Conservation (phyloP, 1,139 yeast genomes). For the Suhomyces yuchorum region DNA sequence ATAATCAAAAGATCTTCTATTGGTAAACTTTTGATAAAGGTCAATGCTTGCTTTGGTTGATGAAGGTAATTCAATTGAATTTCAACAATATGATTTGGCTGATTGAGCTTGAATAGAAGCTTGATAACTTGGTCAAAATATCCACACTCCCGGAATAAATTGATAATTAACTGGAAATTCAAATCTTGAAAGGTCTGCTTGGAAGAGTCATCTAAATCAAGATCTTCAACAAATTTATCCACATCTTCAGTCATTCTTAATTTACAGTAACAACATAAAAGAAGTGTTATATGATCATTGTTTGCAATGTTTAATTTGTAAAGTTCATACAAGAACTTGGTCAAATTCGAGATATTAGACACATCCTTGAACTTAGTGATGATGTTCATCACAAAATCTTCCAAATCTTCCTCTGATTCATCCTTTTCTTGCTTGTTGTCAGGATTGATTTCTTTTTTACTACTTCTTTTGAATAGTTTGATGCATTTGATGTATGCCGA, state of each 20-base stretch:
- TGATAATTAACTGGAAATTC: constrained; percentile 71
- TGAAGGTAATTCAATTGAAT: constrained; percentile 70
- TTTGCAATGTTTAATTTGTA: constrained; percentile 56
- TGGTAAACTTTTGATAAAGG: constrained; percentile 67
- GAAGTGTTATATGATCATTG: constrained; percentile 77
- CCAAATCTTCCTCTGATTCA: constrained; percentile 38
- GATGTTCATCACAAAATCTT: constrained; percentile 70
- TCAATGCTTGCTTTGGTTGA: constrained; percentile 63
- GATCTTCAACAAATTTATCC: constrained; percentile 55
- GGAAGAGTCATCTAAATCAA: constrained; percentile 28
- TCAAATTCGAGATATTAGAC: constrained; percentile 68
- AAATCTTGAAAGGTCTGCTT: constrained; percentile 40
- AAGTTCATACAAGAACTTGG: constrained; percentile 63
- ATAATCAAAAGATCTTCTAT: constrained; percentile 80
- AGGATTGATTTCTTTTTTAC: neutral
- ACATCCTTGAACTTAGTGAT: constrained; percentile 84
- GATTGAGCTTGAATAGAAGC: constrained; percentile 70
- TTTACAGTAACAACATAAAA: constrained; percentile 83
- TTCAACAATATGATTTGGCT: constrained; percentile 75
- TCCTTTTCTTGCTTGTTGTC: constrained; percentile 19
- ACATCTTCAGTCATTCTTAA: constrained; percentile 63
- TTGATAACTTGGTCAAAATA: constrained; percentile 69
- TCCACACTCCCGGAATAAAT: constrained; percentile 76
- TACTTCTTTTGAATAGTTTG: constrained; percentile 19
- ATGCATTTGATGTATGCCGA: constrained; percentile 59